Percentiles rank a stretch among this genome's conserved stretches.
Evolutionary conservation across 148 eudicot species (phyloP).

Genomic region (Rhododendron simsii): DNA sequence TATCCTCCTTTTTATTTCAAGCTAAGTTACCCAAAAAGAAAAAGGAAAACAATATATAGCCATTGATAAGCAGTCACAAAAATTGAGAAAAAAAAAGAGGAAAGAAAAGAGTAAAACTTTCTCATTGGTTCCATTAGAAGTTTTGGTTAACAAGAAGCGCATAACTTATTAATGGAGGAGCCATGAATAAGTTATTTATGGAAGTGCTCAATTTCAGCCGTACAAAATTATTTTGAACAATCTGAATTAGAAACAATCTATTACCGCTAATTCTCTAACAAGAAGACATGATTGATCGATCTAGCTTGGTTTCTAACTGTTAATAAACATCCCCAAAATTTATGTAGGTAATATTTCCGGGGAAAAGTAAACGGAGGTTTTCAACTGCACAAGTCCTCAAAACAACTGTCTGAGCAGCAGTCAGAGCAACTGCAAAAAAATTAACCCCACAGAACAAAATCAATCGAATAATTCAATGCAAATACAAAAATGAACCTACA

Average conservation of each 20-base stretch:
- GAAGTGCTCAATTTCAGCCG: too few relatives aligned
- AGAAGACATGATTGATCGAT: not conserved
- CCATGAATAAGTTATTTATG: too few relatives aligned
- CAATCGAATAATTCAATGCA: not conserved
- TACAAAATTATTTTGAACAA: too few relatives aligned
- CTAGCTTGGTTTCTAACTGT: not conserved
- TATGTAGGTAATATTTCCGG: too few relatives aligned
- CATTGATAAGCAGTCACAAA: not conserved
- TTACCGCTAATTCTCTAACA: too few relatives aligned
- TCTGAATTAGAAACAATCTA: too few relatives aligned
- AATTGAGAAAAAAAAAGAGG: not conserved
- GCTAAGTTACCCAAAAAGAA: too few relatives aligned
- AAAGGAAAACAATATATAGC: not conserved
- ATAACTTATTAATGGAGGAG: too few relatives aligned
- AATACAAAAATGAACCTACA: not conserved
- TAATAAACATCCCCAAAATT: not conserved
- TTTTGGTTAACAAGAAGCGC: not conserved
- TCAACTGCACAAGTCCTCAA: slow-evolving; percentile 26
- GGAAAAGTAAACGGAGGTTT: not conserved
- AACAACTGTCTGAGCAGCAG: slow-evolving; percentile 22
- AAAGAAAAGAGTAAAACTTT: not conserved
- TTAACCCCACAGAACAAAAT: not conserved
- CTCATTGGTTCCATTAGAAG: not conserved
- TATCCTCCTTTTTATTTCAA: too few relatives aligned
- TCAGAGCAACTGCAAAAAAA: slow-evolving; percentile 28